phyloP scores from a whole-genome alignment of 2,329 filamentous ascomycete species.

The Neonectria sp. region DNA sequence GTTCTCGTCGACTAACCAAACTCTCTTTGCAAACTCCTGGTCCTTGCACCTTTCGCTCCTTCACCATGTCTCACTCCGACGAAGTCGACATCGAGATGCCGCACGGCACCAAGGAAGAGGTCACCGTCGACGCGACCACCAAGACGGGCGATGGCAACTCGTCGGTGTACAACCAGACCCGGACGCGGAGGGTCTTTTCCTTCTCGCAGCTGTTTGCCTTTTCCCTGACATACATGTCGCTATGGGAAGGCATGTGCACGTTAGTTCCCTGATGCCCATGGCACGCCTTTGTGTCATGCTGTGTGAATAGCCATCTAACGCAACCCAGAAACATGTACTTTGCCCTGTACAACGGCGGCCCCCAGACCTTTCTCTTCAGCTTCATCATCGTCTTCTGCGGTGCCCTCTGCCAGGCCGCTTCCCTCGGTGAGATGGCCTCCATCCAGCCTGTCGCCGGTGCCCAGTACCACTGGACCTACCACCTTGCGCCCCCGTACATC shows the following conservation, averaged over 20 bases:
- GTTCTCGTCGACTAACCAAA: neutral
- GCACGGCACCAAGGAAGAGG: conserved; percentile 28
- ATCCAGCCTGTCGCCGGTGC: conserved; percentile 44
- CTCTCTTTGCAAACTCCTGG: conserved; percentile 12
- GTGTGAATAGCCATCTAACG: neutral
- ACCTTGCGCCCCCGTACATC: conserved; percentile 38
- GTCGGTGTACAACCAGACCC: conserved; percentile 40
- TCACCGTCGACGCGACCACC: conserved; percentile 33
- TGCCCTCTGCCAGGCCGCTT: conserved; percentile 42
- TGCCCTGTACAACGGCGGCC: conserved; percentile 44
- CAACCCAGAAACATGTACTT: conserved; percentile 43
- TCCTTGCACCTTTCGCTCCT: neutral
- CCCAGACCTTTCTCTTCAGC: conserved; percentile 44
- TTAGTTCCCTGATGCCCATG: conserved; percentile 19
- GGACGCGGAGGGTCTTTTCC: conserved; percentile 44
- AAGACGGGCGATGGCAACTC: conserved; percentile 22
- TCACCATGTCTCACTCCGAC: conserved; percentile 32
- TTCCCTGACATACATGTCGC: conserved; percentile 44
- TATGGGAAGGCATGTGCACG: conserved; percentile 48
- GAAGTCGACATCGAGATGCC: conserved; percentile 38
- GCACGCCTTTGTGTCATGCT: too few relatives aligned
- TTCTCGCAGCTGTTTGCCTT: conserved; percentile 46
- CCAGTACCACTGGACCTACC: conserved; percentile 45
- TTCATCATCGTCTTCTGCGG: conserved; percentile 47
- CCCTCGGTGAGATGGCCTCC: conserved; percentile 44